Evolutionary conservation across 768 basidiomycete species (phyloP).

Genomic region (Lepiota subincarnata): DNA sequence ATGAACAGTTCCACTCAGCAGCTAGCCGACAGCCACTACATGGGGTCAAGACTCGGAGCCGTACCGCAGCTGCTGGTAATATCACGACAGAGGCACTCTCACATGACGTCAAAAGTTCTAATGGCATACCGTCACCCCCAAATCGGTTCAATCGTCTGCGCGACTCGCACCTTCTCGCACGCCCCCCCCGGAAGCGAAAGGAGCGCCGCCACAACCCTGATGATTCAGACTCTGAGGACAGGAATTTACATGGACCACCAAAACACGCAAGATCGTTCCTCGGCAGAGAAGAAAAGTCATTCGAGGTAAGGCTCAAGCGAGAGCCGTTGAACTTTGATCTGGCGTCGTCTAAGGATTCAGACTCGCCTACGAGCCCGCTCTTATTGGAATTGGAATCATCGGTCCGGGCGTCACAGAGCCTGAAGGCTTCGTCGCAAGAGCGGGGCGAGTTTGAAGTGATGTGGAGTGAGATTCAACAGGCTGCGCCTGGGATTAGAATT

Average conservation of each 20-base stretch:
- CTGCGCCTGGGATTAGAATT: conserved; percentile 44
- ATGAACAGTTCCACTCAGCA: background rate
- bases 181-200: conserved; percentile 8
- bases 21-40: background rate
- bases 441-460: conserved; percentile 35
- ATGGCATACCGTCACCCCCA: background rate
- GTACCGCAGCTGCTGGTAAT: background rate
- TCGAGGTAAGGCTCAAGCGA: conserved; percentile 36
- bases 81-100: background rate
- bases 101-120: conserved; percentile 14
- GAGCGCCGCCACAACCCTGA: background rate
- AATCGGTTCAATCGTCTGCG: background rate
- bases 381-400: background rate
- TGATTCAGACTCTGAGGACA: conserved; percentile 24
- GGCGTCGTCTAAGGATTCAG: conserved; percentile 14
- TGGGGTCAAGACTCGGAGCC: no score
- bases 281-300: conserved; percentile 40
- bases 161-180: conserved; percentile 6
- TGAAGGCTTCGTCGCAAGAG: conserved; percentile 14
- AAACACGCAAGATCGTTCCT: conserved; percentile 41
- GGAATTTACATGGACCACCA: conserved; percentile 37
- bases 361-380: background rate
- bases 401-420: background rate
- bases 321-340: conserved; percentile 27
- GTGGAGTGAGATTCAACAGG: conserved; percentile 33